phyloP scores from a whole-genome alignment of 768 basidiomycete genomes.

The Pleurotus ostreatus region DNA sequence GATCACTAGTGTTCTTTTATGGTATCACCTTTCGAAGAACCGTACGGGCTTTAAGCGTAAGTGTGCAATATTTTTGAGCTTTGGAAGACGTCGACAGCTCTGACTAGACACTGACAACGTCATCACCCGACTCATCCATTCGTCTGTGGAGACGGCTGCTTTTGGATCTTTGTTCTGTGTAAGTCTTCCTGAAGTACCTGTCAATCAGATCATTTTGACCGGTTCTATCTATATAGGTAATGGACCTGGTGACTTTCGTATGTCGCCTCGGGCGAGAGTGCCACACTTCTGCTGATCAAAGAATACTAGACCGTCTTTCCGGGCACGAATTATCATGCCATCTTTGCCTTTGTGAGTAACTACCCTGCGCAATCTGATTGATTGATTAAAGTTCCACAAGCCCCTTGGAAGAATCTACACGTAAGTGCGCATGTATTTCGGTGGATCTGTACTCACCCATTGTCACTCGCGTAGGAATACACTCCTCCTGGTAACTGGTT shows the following conservation, averaged over 20 bases:
- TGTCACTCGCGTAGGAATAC: slow-evolving; percentile 18
- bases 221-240: slow-evolving; percentile 15
- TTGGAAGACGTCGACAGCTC: background rate
- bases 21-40: slow-evolving; percentile 20
- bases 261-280: background rate
- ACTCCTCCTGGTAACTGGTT: slow-evolving; percentile 16
- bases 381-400: slow-evolving; percentile 2
- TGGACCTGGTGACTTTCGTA: slow-evolving; percentile 25
- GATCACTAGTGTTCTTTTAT: slow-evolving; percentile 17
- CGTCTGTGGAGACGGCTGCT: slow-evolving; percentile 25
- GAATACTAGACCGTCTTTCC: slow-evolving; percentile 17
- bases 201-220: background rate
- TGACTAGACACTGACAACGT: slow-evolving; percentile 24
- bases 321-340: slow-evolving; percentile 24
- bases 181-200: slow-evolving; percentile 7
- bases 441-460: too few species aligned
- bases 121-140: slow-evolving; percentile 22
- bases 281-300: background rate
- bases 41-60: slow-evolving; percentile 21
- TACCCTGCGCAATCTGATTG: background rate
- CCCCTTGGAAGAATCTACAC: slow-evolving; percentile 27
- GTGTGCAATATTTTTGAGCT: background rate
- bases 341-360: slow-evolving; percentile 26
- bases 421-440: slow-evolving; percentile 12
- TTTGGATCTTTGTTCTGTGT: slow-evolving; percentile 28